Percentiles rank a stretch among this genome's conserved stretches.
Conservation (phyloP, 805 yeast species). For the Wickerhamomyces pijperi region DNA sequence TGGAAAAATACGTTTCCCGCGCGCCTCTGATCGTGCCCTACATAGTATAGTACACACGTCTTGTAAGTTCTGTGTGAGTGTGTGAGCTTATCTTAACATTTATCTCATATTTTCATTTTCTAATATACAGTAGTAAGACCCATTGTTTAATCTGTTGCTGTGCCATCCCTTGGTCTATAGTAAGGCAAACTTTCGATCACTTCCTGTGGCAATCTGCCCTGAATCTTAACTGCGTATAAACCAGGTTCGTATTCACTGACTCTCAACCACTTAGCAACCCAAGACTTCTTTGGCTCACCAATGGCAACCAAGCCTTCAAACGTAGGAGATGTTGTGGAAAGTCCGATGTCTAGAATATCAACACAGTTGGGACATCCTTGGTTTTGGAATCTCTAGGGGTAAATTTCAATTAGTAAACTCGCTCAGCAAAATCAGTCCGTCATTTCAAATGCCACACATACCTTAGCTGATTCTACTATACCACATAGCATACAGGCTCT, state of each 20-base stretch:
- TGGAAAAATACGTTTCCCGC: too few species aligned
- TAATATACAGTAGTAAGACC: background rate
- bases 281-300: constrained; percentile 73
- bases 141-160: constrained; percentile 52
- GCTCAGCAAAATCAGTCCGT: too few species aligned
- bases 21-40: too few species aligned
- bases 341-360: constrained; percentile 76
- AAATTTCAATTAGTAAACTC: background rate
- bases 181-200: constrained; percentile 61
- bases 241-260: constrained; percentile 85
- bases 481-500: constrained; percentile 98
- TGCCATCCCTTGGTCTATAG: constrained; percentile 93
- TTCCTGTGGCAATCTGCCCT: constrained; percentile 85
- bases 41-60: too few species aligned
- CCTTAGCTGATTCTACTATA: constrained; percentile 68
- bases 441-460: too few species aligned
- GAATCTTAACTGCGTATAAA: constrained; percentile 84
- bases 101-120: too few species aligned
- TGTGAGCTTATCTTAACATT: too few species aligned
- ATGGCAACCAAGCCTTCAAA: constrained; percentile 92
- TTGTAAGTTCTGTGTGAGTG: too few species aligned
- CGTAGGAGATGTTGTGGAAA: constrained; percentile 84
- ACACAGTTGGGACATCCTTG: constrained; percentile 97
- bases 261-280: constrained; percentile 96
- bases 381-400: constrained; percentile 47